These are phyloP conservation scores for Populus alba DNA, from an alignment of 345 rosid species.

Conservation along the genomic window DNA sequence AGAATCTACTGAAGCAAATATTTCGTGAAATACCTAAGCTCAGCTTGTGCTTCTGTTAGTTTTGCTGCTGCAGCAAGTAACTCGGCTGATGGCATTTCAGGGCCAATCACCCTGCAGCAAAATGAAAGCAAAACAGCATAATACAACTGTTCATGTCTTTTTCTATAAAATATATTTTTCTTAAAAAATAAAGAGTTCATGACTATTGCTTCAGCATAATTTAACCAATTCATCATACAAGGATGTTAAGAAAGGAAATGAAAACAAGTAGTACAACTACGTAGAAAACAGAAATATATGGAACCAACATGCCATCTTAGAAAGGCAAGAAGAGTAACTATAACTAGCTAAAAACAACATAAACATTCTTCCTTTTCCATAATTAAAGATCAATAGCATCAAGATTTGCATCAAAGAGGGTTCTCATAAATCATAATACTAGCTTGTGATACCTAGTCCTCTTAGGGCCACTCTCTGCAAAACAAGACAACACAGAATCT, in stretches of 20 bases:
- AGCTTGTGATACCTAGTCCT: background rate
- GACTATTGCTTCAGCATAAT: background rate
- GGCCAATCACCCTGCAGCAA: conserved; percentile 71
- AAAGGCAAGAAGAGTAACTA: background rate
- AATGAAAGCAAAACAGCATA: conserved; percentile 12
- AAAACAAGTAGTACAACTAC: background rate
- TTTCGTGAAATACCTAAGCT: conserved; percentile 52
- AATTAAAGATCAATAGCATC: background rate
- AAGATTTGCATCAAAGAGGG: background rate
- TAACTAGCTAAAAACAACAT: background rate
- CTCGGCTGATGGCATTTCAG: conserved; percentile 93
- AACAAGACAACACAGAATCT: background rate
- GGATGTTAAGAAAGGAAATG: background rate
- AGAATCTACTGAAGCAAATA: background rate
- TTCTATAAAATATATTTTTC: background rate
- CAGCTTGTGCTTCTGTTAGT: conserved; percentile 87
- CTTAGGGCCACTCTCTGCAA: background rate
- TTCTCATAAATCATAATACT: background rate
- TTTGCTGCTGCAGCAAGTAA: conserved; percentile 92
- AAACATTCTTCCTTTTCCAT: background rate
- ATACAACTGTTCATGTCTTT: background rate
- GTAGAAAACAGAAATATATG: background rate
- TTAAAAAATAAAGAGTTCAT: background rate
- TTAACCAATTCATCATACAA: background rate
- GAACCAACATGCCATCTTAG: background rate